Conservation (phyloP, 345 rosid species). For the Linum usitatissimum region DNA sequence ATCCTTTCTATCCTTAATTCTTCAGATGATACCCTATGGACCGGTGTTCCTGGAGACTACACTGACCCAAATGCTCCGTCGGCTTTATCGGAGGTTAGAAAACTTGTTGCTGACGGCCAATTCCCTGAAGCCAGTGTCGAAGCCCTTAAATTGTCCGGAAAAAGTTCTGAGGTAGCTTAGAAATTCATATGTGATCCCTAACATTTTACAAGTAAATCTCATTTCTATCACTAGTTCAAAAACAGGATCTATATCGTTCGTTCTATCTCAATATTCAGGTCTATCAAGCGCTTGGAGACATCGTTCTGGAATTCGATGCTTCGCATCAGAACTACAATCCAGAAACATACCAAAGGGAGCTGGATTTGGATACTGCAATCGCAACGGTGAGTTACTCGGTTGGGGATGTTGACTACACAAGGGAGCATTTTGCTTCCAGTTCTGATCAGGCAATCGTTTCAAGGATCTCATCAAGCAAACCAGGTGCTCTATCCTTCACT, state of each 20-base stretch:
- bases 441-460: constrained; percentile 58
- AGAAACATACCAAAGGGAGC: constrained; percentile 61
- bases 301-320: constrained; percentile 62
- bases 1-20: background rate
- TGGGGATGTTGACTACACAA: constrained; percentile 41
- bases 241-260: too few species aligned
- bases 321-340: constrained; percentile 51
- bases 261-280: too few species aligned
- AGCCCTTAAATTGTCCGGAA: constrained; percentile 48
- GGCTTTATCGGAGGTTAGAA: background rate
- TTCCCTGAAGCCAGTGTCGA: constrained; percentile 61
- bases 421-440: constrained; percentile 67
- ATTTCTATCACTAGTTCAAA: background rate
- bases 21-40: background rate
- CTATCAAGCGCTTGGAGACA: constrained; percentile 78
- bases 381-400: constrained; percentile 54
- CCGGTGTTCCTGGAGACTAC: background rate
- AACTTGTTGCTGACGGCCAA: constrained; percentile 42
- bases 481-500: constrained; percentile 57
- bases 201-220: too few species aligned
- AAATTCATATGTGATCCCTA: too few species aligned
- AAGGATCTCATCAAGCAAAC: constrained; percentile 57
- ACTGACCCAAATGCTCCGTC: background rate
- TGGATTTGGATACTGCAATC: constrained; percentile 75
- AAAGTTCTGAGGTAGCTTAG: constrained; percentile 62